Evolutionary conservation across 805 yeast species (phyloP), one percentile per base, ranked within the genome.

Genomic region (Wickerhamomyces queroliae): DNA sequence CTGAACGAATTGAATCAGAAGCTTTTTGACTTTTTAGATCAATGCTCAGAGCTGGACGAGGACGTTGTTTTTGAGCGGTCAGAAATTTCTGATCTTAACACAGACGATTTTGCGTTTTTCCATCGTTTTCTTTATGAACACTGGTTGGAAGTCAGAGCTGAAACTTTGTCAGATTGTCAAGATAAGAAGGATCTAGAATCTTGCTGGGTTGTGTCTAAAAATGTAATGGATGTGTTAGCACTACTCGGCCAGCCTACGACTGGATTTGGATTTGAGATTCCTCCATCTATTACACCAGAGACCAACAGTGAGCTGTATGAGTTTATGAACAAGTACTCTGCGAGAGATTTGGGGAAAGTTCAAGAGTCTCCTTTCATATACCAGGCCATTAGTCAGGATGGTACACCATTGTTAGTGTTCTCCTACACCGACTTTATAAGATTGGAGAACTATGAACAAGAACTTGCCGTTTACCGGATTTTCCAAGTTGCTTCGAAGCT

Each of bases 311-410:
- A 73, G 41, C 64, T 80, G 20, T 78, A 76, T 49, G 95, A 87
- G 41, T 84, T 84, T 47, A 80, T 88, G 87, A 72, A 78, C 20
- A 79, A 77, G 40, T 72, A 78, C 60, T 67, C 87, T 0, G 63
- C 74, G 34, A 71, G 73, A 43, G 78, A 80, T 43, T 59, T 71
- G 10, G 74, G 72, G 5, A 45, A 55, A n/a, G 56, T 69, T 6
- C 52, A 64, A 18, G 75, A 74, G 13, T 49, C 61, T 12, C 64
- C 69, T 0, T 63, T 80, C 27, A 69, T 84, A 10, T 78, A 74
- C 37, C 87, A 78, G 45, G 76, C 84, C 1, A 75, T 83, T 13
- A 76, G 83, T 27, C 67, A 72, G 28, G 95, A 85, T 53, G 95
- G 95, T 12, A 61, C 76, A 0, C 95, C 93, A 1, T 69, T 80